phyloP scores from a whole-genome alignment of 352 stramenopile genomes.

The Globisporangium iwayamae region DNA sequence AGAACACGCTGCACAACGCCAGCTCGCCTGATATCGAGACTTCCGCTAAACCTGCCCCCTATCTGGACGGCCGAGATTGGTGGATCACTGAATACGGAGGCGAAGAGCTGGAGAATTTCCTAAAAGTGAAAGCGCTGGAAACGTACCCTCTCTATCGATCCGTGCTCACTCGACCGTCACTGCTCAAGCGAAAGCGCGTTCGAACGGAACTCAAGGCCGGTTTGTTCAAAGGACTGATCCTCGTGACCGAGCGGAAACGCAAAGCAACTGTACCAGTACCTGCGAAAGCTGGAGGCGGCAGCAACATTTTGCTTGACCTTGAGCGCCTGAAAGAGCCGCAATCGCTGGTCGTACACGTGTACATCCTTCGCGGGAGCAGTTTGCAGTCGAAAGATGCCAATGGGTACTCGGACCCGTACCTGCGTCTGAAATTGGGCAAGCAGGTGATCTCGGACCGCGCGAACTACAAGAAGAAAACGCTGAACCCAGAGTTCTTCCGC shows the following conservation, averaged over 20 bases:
- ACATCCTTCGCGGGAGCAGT: slow-evolving; percentile 66
- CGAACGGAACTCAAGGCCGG: slow-evolving; percentile 59
- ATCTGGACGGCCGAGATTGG: slow-evolving; percentile 64
- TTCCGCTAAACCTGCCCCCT: slow-evolving; percentile 27
- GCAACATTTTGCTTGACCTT: slow-evolving; percentile 39
- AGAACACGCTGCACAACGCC: slow-evolving; percentile 6
- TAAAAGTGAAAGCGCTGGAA: slow-evolving; percentile 68
- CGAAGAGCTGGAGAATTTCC: slow-evolving; percentile 77
- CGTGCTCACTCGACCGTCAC: slow-evolving; percentile 48
- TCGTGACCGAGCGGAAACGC: slow-evolving; percentile 39
- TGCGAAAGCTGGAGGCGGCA: not conserved
- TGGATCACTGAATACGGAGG: slow-evolving; percentile 66
- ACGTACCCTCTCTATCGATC: slow-evolving; percentile 68
- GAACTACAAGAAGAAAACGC: slow-evolving; percentile 68
- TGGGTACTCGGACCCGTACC: slow-evolving; percentile 76
- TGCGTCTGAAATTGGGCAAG: slow-evolving; percentile 74
- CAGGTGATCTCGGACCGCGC: slow-evolving; percentile 57
- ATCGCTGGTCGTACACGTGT: slow-evolving; percentile 61
- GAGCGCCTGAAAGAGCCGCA: slow-evolving; percentile 47
- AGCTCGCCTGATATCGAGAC: slow-evolving; percentile 11
- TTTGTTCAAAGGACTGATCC: slow-evolving; percentile 80
- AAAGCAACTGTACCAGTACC: not conserved
- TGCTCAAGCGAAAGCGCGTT: slow-evolving; percentile 49
- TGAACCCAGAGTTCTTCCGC: slow-evolving; percentile 79
- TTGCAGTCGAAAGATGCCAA: slow-evolving; percentile 80